These are phyloP conservation scores for Solanum microdontum DNA, from an alignment of 257 asterid species.

Conservation along the genomic window DNA sequence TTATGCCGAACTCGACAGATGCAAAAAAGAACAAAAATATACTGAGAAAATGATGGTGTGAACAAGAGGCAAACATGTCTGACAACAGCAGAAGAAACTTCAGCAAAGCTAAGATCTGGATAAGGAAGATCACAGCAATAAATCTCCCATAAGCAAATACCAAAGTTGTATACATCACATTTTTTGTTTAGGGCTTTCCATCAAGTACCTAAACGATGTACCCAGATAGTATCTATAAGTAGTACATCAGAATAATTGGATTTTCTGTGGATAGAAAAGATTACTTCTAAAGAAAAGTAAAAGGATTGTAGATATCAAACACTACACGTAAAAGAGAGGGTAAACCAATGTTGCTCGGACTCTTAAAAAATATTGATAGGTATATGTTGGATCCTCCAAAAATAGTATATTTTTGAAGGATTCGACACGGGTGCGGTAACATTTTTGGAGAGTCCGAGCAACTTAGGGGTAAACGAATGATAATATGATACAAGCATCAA, in stretches of 20 bases:
- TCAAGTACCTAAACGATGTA: constrained; percentile 54
- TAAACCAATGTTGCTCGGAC: neutral
- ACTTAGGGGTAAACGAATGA: neutral
- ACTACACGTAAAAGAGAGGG: neutral
- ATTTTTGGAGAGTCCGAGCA: no score
- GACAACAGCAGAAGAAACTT: constrained; percentile 83
- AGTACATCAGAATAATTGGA: neutral
- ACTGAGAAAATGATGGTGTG: neutral
- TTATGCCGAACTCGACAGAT: neutral
- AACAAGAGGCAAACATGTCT: constrained; percentile 42
- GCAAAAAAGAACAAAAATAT: neutral
- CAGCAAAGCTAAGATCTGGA: constrained; percentile 73
- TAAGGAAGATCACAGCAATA: constrained; percentile 94
- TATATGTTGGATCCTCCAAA: no score
- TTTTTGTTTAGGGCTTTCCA: constrained; percentile 92
- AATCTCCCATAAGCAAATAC: constrained; percentile 85
- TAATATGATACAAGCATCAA: neutral
- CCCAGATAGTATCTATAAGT: neutral
- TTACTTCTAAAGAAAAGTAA: neutral
- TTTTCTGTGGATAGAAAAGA: neutral
- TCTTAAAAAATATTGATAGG: no score
- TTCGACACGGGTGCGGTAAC: no score
- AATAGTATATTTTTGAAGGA: no score
- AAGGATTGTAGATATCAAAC: neutral
- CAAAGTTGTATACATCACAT: constrained; percentile 88